Base-by-base conservation (phyloP, 164 flowering plant species). In the Stephania japonica region DNA sequence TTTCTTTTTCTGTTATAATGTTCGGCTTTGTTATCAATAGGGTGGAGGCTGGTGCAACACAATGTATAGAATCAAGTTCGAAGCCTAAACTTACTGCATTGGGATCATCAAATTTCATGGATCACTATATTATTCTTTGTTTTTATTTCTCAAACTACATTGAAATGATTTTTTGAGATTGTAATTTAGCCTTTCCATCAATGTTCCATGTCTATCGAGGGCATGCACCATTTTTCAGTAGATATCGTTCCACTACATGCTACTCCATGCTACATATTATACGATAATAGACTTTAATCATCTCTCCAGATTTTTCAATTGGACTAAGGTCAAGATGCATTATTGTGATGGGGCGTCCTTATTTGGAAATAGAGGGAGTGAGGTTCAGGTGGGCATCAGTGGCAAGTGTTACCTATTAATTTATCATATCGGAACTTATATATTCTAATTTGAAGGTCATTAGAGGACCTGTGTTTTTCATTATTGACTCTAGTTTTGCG, bases 301-400 rank as follows among this genome's bases (percentile, higher is more conserved):
- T 53, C 19, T 43, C 23, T 74, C 69, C 73, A 92, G 98, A 91
- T 82, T 95, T 95, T 89, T 78, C 75, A 87, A 85, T 83, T 95
- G 98, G 99, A 95, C 93, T 83, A 89, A 83, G 75, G 94, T 91
- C 61, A 90, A 86, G 86, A 81, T 95, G 74, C 91, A 97, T 6
- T 95, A 95, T 77, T 95, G 97, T 86, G 98, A 95, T 79, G 99
- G 97, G 75, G 94, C 90, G 47, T 95, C 99, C 67, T 86, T 95
- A 32, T 74, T 98, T 72, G 96, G 98, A 47, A 85, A 82, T 73
- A 88, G 88, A 26, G 86, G 84, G 67, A 79, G 73, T 75, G 93
- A 91, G 84, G 74, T 80, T n/a, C 82, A 86, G 82, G 97, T 85
- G 38, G 70, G 63, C 77, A 73, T 26, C 42, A 25, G 26, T 24